A percentile compares a stretch with the other conserved stretches of the same genome.
phyloP scores from a whole-genome alignment of 352 stramenopile genomes.

The Globisporangium viniferum region DNA sequence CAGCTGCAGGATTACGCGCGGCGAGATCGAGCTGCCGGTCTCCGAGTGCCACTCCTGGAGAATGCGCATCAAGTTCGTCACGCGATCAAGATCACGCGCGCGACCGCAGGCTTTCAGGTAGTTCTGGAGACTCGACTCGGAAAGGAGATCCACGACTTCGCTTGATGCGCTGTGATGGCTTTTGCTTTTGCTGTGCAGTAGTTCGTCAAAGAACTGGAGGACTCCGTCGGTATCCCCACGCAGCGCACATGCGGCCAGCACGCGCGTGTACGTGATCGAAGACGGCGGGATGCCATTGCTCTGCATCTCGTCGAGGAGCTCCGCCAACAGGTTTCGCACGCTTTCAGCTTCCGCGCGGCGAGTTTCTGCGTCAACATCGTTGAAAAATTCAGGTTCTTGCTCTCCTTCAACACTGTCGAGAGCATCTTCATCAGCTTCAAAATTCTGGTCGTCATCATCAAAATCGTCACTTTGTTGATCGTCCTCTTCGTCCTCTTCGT shows the following conservation, averaged over 20 bases:
- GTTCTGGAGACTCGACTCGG: slow-evolving; percentile 31
- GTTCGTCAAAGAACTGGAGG: slow-evolving; percentile 32
- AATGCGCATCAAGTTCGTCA: slow-evolving; percentile 29
- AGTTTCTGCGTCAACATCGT: background rate
- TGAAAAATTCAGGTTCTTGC: background rate
- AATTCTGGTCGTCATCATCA: background rate
- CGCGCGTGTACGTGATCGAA: slow-evolving; percentile 29
- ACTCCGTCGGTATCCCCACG: slow-evolving; percentile 41
- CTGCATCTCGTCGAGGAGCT: slow-evolving; percentile 38
- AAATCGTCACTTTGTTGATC: slow-evolving; percentile 12
- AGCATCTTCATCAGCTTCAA: background rate
- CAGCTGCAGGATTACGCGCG: slow-evolving; percentile 36
- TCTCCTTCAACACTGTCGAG: slow-evolving; percentile 6
- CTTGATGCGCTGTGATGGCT: background rate
- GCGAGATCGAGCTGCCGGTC: slow-evolving; percentile 15
- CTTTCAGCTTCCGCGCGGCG: background rate
- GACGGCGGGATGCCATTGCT: slow-evolving; percentile 6
- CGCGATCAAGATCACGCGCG: slow-evolving; percentile 28
- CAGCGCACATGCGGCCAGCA: slow-evolving; percentile 36
- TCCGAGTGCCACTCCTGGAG: slow-evolving; percentile 38
- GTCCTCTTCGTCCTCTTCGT: slow-evolving; percentile 19
- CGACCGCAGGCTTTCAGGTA: slow-evolving; percentile 39
- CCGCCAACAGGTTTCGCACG: slow-evolving; percentile 14
- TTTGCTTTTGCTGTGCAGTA: background rate
- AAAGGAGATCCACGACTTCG: slow-evolving; percentile 22